Conservation (phyloP, 352 stramenopile species). For the Globisporangium alternatum region DNA sequence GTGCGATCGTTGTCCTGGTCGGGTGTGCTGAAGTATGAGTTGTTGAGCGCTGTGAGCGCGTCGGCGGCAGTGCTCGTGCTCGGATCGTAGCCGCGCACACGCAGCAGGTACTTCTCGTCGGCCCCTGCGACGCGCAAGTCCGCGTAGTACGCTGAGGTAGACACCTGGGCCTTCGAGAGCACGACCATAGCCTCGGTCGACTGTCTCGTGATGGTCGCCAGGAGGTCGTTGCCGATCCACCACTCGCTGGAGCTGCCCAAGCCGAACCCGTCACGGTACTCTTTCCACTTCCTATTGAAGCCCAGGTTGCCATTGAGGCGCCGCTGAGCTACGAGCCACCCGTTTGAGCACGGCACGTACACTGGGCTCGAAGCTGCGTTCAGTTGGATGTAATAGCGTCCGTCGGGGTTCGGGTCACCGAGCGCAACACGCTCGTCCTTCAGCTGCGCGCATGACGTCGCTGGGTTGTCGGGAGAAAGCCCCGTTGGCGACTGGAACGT, state of each 20-base stretch:
- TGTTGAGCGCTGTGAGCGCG: conserved; percentile 40
- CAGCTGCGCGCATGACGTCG: conserved; percentile 48
- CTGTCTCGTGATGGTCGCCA: conserved; percentile 34
- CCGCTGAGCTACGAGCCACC: conserved; percentile 55
- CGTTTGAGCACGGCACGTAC: conserved; percentile 45
- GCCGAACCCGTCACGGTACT: conserved; percentile 58
- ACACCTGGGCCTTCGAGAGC: conserved; percentile 44
- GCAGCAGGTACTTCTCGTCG: conserved; percentile 45
- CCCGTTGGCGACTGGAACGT: conserved; percentile 45
- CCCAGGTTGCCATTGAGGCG: conserved; percentile 40
- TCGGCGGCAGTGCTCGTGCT: conserved; percentile 37
- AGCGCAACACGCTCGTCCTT: conserved; percentile 33
- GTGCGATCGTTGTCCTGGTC: conserved; percentile 54
- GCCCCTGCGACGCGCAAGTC: conserved; percentile 45
- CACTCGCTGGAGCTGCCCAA: conserved; percentile 42
- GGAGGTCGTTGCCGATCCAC: conserved; percentile 54
- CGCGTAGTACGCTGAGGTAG: conserved; percentile 38
- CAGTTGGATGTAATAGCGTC: conserved; percentile 49
- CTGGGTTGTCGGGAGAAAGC: conserved; percentile 39
- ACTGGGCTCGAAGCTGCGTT: conserved; percentile 23
- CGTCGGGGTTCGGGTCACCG: conserved; percentile 51
- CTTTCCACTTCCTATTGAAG: conserved; percentile 63
- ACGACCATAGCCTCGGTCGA: conserved; percentile 45
- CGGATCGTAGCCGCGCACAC: conserved; percentile 33
- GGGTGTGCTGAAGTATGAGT: conserved; percentile 57